Evolutionary conservation across 345 rosid genomes (phyloP).

Genomic region (Viola odorata): DNA sequence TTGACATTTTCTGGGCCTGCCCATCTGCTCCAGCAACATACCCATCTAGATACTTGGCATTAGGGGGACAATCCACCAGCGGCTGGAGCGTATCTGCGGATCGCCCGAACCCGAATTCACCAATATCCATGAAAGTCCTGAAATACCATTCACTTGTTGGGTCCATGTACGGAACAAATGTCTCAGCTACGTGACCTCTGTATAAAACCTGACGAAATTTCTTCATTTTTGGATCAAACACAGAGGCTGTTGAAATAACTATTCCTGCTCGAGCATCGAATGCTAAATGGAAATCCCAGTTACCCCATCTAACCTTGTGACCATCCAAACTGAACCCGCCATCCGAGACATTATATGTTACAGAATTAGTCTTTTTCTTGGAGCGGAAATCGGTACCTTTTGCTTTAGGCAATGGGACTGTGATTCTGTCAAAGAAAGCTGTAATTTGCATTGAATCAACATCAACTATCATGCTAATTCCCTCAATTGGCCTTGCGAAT

Average conservation of each 20-base stretch:
- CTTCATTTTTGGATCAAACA: conserved; percentile 35
- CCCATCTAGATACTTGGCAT: conserved; percentile 54
- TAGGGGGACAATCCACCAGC: conserved; percentile 54
- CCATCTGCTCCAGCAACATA: conserved; percentile 57
- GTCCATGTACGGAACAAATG: conserved; percentile 83
- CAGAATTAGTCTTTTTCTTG: conserved; percentile 17
- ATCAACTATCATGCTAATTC: conserved; percentile 48
- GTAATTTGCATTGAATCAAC: conserved; percentile 53
- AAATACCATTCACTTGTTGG: conserved; percentile 75
- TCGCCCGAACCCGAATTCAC: conserved; percentile 77
- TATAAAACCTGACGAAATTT: conserved; percentile 43
- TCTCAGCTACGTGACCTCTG: conserved; percentile 68
- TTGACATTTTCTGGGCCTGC: conserved; percentile 37
- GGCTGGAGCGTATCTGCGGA: conserved; percentile 51
- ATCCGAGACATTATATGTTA: conserved; percentile 33
- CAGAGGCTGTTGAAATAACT: conserved; percentile 53
- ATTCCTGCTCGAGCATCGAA: conserved; percentile 57
- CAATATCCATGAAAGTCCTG: conserved; percentile 67
- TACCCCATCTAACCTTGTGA: conserved; percentile 49
- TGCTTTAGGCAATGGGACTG: conserved; percentile 57
- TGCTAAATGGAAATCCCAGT: conserved; percentile 74
- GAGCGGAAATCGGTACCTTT: conserved; percentile 63
- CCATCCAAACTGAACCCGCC: conserved; percentile 36
- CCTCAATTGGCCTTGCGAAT: conserved; percentile 65
- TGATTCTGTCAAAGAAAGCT: conserved; percentile 38